phyloP scores from a whole-genome alignment of 768 basidiomycete genomes.

The Daedaleopsis sinensis region DNA sequence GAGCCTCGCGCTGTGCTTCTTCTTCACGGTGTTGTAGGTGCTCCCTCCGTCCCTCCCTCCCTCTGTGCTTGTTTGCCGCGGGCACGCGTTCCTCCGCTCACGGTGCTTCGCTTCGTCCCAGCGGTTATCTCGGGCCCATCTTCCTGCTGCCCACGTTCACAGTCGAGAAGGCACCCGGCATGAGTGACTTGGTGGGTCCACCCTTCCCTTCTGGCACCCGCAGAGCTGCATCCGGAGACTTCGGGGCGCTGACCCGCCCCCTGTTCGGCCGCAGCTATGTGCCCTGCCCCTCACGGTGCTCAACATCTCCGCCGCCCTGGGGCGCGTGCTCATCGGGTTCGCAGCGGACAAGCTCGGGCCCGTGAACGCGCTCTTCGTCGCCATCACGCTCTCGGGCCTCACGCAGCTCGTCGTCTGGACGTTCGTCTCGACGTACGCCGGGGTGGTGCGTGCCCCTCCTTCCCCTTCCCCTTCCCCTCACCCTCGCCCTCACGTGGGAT shows the following conservation, averaged over 20 bases:
- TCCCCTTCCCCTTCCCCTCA: too few relatives aligned
- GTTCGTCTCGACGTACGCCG: conserved; percentile 33
- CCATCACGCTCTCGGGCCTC: conserved; percentile 37
- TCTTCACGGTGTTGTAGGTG: conserved; percentile 29
- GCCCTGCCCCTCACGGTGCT: conserved; percentile 25
- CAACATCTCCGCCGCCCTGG: conserved; percentile 23
- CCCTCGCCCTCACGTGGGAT: too few relatives aligned
- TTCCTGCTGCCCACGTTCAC: conserved; percentile 26
- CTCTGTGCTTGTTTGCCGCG: background rate
- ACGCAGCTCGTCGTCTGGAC: conserved; percentile 44
- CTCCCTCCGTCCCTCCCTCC: background rate
- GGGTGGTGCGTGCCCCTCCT: background rate
- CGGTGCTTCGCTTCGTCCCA: background rate
- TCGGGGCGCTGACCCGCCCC: background rate
- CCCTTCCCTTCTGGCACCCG: background rate
- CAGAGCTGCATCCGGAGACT: too few relatives aligned
- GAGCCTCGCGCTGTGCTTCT: conserved; percentile 36
- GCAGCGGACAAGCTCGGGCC: conserved; percentile 43
- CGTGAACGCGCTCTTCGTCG: conserved; percentile 42
- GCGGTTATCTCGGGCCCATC: conserved; percentile 23
- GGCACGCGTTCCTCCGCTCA: too few relatives aligned
- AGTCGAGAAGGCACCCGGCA: conserved; percentile 16
- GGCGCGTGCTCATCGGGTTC: conserved; percentile 38
- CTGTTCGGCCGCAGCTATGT: conserved; percentile 6
- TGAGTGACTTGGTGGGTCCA: conserved; percentile 17